Conservation (phyloP, 441 rosid genomes). For the Francoa sonchifolia region DNA sequence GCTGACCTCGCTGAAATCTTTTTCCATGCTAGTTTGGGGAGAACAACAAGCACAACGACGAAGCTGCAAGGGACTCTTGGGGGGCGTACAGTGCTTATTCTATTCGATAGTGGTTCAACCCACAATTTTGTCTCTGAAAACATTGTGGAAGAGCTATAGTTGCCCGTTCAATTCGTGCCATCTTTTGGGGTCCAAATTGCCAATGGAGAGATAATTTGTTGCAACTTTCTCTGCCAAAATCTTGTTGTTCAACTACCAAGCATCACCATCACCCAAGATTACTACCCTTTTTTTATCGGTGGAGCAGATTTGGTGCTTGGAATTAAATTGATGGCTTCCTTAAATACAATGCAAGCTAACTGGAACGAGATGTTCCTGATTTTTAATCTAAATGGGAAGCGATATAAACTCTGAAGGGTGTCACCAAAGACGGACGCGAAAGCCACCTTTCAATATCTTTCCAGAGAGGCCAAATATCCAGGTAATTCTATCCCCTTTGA, state of each 20-base stretch:
- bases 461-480: not conserved
- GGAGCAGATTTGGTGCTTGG: slow-evolving; percentile 4
- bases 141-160: not conserved
- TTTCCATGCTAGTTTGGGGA: not conserved
- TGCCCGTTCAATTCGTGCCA: not conserved
- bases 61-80: not conserved
- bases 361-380: not conserved
- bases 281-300: not conserved
- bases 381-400: not conserved
- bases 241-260: not conserved
- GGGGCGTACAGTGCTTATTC: not conserved
- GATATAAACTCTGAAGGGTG: not conserved
- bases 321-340: not conserved
- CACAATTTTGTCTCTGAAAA: not conserved
- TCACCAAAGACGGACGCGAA: not conserved
- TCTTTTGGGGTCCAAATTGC: not conserved
- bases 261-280: not conserved
- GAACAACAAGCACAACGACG: not conserved
- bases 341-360: not conserved
- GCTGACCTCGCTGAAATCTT: not conserved
- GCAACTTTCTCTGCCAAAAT: not conserved
- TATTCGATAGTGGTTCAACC: not conserved
- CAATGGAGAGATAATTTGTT: not conserved
- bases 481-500: not conserved
- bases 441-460: not conserved